Evolutionary conservation across 805 yeast genomes (phyloP).

Genomic region (Cyberlindnera mycetangii): DNA sequence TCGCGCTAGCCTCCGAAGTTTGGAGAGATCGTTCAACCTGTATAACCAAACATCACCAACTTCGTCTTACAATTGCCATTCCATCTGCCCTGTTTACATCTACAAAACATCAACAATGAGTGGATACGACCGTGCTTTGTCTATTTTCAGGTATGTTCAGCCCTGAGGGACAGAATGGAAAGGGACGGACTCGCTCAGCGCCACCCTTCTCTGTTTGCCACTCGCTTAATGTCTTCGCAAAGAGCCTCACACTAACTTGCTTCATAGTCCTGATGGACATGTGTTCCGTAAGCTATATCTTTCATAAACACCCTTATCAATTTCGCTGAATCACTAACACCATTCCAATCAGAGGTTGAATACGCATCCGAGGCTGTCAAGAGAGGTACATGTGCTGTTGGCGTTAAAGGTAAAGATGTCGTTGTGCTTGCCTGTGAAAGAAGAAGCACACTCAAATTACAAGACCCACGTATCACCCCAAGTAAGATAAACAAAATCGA

Average conservation of each 20-base stretch:
- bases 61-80: neutral
- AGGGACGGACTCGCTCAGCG: neutral
- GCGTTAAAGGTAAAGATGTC: conserved; percentile 83
- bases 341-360: conserved; percentile 66
- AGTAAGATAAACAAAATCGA: conserved; percentile 90
- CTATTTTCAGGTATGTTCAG: conserved; percentile 75
- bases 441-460: conserved; percentile 90
- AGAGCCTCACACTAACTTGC: conserved; percentile 30
- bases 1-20: neutral
- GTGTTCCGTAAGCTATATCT: conserved; percentile 69
- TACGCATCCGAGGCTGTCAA: conserved; percentile 97
- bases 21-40: neutral
- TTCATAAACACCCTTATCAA: neutral
- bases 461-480: conserved; percentile 95
- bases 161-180: neutral
- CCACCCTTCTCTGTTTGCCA: conserved; percentile 7
- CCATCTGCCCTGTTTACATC: neutral
- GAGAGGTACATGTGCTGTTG: conserved; percentile 97
- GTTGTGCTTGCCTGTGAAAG: conserved; percentile 97
- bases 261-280: conserved; percentile 89
- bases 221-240: neutral
- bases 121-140: conserved; percentile 98
- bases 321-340: conserved; percentile 9
- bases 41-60: neutral
- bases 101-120: conserved; percentile 53